Evolutionary conservation across 345 rosid genomes (phyloP), one percentile per base, ranked within the genome.

Genomic region (Hevea brasiliensis): DNA sequence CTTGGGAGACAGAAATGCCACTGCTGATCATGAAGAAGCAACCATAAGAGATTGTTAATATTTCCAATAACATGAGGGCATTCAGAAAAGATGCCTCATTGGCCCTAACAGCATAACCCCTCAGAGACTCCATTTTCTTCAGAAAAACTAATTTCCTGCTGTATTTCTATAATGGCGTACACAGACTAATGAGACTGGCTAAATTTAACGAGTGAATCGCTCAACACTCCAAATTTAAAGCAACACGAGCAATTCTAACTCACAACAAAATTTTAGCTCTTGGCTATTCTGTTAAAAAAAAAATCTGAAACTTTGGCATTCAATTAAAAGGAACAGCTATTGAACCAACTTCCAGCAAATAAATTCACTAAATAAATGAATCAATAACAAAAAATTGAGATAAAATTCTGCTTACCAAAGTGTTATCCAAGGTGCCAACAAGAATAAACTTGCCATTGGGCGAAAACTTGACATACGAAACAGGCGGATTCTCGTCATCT

Each of bases 401-500:
- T 32, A 2, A 27, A 17, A 59, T 27, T 20, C 18, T 0, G 21
- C 86, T 78, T 76, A 92, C 99, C 90, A 95, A 72, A n/a, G 90
- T 86, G 78, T 88, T 88, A 72, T 93, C 97, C 23, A 91, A 87
- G 13, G 97, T 91, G 10, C 96, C 98, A 70, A 95, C 96, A 64
- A 95, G 97, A 47, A 95, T 89, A 18, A 88, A 95, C 80, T 92
- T 95, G 55, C 98, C 96, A 75, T 95, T 95, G 0, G 97, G 99
- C 1, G 97, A 89, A 78, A 95, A 95, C 77, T 85, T 88, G 40
- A 91, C 96, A 69, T 72, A 95, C 4, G 98, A 92, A 55, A 95
- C 97, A 3, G 97, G 98, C 2, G 96, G 98, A 74, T 92, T 92
- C 83, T 91, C 97, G 51, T 95, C 99, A 59, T 89, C 97, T 41